Percentiles rank a stretch among this genome's conserved stretches.
These are phyloP conservation scores for Penicillium waksmanii DNA, from an alignment of 495 filamentous ascomycete genomes.

Conservation along the genomic window DNA sequence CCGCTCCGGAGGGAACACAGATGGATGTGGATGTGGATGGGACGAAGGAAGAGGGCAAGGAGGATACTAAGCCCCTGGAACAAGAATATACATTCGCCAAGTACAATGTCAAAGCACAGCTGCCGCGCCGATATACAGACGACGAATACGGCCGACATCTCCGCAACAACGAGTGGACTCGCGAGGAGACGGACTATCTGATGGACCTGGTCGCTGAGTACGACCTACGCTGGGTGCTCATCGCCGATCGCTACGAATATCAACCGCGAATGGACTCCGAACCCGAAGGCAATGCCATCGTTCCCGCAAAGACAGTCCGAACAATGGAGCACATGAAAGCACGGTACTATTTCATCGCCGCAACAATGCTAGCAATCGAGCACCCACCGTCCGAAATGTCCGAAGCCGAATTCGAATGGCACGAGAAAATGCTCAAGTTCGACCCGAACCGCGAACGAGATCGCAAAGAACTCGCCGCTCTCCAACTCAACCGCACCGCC, in stretches of 20 bases:
- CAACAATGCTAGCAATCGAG: conserved; percentile 81
- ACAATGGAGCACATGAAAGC: conserved; percentile 90
- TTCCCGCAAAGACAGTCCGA: conserved; percentile 50
- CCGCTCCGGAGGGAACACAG: conserved; percentile 44
- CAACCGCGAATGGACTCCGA: conserved; percentile 50
- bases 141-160: conserved; percentile 82
- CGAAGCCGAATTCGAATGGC: conserved; percentile 72
- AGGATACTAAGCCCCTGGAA: conserved; percentile 39
- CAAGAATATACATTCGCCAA: conserved; percentile 65
- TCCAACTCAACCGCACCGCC: conserved; percentile 74
- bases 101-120: conserved; percentile 76
- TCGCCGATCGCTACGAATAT: conserved; percentile 91
- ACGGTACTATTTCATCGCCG: conserved; percentile 84
- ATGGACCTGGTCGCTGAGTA: conserved; percentile 72
- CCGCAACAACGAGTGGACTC: conserved; percentile 76
- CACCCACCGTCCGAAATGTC: conserved; percentile 86
- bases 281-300: conserved; percentile 42
- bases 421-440: conserved; percentile 85
- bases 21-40: conserved; percentile 49
- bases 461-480: conserved; percentile 82
- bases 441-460: conserved; percentile 72
- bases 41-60: conserved; percentile 29
- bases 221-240: conserved; percentile 87
- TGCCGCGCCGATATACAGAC: conserved; percentile 75
- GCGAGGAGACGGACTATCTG: conserved; percentile 91